A percentile compares a stretch with the other conserved stretches of the same genome.
Conservation (phyloP, 2,329 filamentous ascomycete genomes). For the Byssochlamys sp. region DNA sequence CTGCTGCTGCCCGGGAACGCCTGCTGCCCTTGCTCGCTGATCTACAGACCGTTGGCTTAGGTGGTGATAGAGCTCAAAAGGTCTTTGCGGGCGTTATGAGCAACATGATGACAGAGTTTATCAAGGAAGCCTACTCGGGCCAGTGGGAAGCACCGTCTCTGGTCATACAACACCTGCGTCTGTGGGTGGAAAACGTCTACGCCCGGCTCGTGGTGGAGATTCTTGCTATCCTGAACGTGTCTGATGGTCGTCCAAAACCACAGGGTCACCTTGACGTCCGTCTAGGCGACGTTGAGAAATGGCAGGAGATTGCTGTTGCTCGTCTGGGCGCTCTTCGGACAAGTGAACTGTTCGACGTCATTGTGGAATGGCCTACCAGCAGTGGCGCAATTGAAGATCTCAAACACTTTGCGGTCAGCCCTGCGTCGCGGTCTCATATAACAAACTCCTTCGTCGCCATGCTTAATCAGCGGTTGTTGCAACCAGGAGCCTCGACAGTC, state of each 20-base stretch:
- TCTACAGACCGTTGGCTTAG: constrained; percentile 46
- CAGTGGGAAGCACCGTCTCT: constrained; percentile 46
- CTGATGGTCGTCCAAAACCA: constrained; percentile 13
- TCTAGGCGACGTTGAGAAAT: constrained; percentile 40
- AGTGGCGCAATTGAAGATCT: constrained; percentile 52
- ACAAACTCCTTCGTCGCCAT: constrained; percentile 46
- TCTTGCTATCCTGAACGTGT: constrained; percentile 30
- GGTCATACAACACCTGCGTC: constrained; percentile 40
- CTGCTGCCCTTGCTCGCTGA: constrained; percentile 34
- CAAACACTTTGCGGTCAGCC: constrained; percentile 46
- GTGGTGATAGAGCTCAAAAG: constrained; percentile 45
- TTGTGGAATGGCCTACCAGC: constrained; percentile 52
- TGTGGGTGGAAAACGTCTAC: constrained; percentile 50
- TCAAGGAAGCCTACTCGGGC: constrained; percentile 47
- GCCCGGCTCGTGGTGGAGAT: constrained; percentile 43
- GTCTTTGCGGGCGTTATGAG: constrained; percentile 52
- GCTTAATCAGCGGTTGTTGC: constrained; percentile 47
- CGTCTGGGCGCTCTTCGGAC: constrained; percentile 48
- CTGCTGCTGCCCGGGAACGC: constrained; percentile 23
- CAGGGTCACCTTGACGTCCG: constrained; percentile 23
- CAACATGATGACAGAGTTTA: constrained; percentile 47
- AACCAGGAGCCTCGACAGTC: constrained; percentile 56
- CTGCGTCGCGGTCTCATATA: constrained; percentile 46
- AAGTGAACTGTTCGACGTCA: constrained; percentile 51
- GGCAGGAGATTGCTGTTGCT: constrained; percentile 47